Base-by-base conservation (phyloP, 495 filamentous ascomycete genomes). In the Penicillium crystallinum region DNA sequence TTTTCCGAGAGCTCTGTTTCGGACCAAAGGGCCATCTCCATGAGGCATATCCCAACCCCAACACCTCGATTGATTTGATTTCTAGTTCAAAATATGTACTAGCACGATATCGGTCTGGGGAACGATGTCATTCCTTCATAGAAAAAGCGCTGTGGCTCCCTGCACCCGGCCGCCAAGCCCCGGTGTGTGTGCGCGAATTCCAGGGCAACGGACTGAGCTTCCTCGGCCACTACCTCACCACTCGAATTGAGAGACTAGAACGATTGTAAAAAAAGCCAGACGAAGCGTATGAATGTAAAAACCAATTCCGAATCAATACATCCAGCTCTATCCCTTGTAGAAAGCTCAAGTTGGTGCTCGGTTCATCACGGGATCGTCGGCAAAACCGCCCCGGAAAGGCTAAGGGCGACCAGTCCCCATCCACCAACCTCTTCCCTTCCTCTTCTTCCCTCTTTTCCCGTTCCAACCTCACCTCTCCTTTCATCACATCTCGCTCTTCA, bases 321-420 rank as follows among this genome's bases (percentile, higher is more conserved):
- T 43, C 8, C 21, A 44, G 31, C 31, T 52, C 15, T 12, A 17
- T 46, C 12, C 38, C 23, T 31, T 34, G 31, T 18, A 39, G 15
- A 51, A 30, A 44, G n/a, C 25, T 30, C 36, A 37, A 44, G 10
- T 31, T 29, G 25, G 45, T 54, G 55, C 58, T 73, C 72, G 72
- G 72, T 71, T 72, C 68, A 75, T 73, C 70, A 73, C 72, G 72
- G 72, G 72, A 75, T 66, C 67, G 65, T 75, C 72, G 72, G 72
- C 67, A 73, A 73, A 75, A 75, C 70, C 70, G 66, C 70, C 72
- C 72, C 71, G 68, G 70, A 72, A 69, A 71, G 70, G 70, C 63
- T 69, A 70, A 70, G 68, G 60, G 64, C 63, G 62, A 60, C 61
- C 63, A 66, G 65, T 69, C 64, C 67, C 67, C 67, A 60, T 70